phyloP scores from a whole-genome alignment of 345 rosid species.

The Salix exigua region DNA sequence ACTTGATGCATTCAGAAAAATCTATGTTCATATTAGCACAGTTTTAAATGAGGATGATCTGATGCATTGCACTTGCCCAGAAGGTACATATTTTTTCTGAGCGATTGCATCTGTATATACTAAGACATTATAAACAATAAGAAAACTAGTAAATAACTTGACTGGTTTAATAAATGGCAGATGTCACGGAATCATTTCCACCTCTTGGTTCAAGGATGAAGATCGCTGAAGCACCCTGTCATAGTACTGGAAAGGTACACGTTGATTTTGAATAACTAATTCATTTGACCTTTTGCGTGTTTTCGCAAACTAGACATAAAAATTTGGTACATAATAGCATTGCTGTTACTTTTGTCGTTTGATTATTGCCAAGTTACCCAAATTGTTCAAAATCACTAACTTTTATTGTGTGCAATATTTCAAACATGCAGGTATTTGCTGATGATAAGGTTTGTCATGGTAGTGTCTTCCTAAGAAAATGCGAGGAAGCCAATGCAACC shows the following conservation, averaged over 20 bases:
- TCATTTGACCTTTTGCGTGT: not conserved
- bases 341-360: not conserved
- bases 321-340: not conserved
- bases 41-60: constrained; percentile 31
- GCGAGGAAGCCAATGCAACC: constrained; percentile 64
- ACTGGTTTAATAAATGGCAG: constrained; percentile 35
- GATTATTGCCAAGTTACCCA: not conserved
- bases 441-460: constrained; percentile 39
- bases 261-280: constrained; percentile 11
- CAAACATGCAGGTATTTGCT: constrained; percentile 36
- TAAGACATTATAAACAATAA: constrained; percentile 9
- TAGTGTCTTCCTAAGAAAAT: constrained; percentile 47
- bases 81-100: constrained; percentile 39
- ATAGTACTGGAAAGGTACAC: constrained; percentile 35
- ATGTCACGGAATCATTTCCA: constrained; percentile 26
- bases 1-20: constrained; percentile 34
- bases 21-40: constrained; percentile 26
- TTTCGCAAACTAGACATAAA: not conserved
- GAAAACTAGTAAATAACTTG: not conserved
- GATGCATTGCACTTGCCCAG: constrained; percentile 22
- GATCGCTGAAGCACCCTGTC: constrained; percentile 30
- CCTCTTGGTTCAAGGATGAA: constrained; percentile 34
- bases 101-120: constrained; percentile 7
- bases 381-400: not conserved
- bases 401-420: constrained; percentile 16